phyloP scores from a whole-genome alignment of 2,329 filamentous ascomycete genomes.

The Orbilia ellipsospora region DNA sequence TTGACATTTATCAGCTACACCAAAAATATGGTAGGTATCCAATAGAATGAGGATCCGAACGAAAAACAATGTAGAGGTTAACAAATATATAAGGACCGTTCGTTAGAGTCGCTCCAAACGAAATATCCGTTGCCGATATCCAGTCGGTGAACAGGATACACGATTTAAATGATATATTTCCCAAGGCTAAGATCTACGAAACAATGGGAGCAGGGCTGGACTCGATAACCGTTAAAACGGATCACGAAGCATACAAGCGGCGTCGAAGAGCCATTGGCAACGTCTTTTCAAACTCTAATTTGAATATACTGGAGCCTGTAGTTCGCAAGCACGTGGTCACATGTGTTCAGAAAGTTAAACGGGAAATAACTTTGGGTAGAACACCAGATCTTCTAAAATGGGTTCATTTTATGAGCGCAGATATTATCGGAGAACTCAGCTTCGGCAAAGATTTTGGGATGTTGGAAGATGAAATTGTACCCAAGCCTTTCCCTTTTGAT shows the following conservation, averaged over 20 bases:
- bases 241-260: constrained; percentile 5
- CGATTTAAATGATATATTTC: not conserved
- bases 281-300: constrained; percentile 5
- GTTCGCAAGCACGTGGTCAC: constrained; percentile 9
- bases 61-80: no score
- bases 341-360: constrained; percentile 1
- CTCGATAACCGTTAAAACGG: no score
- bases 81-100: constrained; percentile 8
- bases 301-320: not conserved
- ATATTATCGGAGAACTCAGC: constrained; percentile 11
- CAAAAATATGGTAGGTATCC: no score
- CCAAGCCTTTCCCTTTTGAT: not conserved
- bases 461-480: constrained; percentile 21
- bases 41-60: no score
- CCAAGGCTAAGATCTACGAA: not conserved
- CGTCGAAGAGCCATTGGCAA: constrained; percentile 9
- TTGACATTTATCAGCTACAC: no score
- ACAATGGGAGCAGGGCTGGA: not conserved
- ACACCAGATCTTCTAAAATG: constrained; percentile 6
- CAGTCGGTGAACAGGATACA: constrained; percentile 5
- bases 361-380: not conserved
- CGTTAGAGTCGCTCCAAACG: constrained; percentile 13
- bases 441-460: constrained; percentile 17
- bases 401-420: constrained; percentile 8
- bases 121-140: not conserved